Base-by-base conservation (phyloP, 2,329 filamentous ascomycete species). In the Aphanocladium album region DNA sequence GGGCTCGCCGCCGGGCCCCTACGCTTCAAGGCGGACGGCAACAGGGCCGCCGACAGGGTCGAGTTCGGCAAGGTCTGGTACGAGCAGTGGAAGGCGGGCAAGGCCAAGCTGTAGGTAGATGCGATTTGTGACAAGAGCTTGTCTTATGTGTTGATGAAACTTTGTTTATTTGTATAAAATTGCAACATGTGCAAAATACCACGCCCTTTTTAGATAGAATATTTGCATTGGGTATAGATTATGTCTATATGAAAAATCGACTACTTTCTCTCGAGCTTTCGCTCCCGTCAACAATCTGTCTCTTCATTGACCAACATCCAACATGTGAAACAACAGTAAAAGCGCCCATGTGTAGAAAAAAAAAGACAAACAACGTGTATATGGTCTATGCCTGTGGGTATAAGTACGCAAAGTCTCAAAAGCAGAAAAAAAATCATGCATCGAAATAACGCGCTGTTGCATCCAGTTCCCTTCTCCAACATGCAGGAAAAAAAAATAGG, bases 1-100 rank as follows among this genome's bases (percentile, higher is more conserved):
- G 83, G 71, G 0, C 65, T 89, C 0, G 89, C 88, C 1, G 25
- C 65, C n/a, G n/a, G n/a, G n/a, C n/a, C n/a, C n/a, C n/a, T n/a
- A n/a, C n/a, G n/a, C n/a, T 75, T 95, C 70, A 93, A 92, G 79
- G 77, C 80, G 63, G 90, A 93, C 75, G 88, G 93, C 84, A 91
- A 88, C 72, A 79, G 69, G 53, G 79, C 78, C 62, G 71, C 72
- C 3, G 76, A 76, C 65, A 73, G 78, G 57, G 69, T 72, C 67
- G 77, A 76, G 68, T 79, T 75, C 63, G 74, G 74, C 49, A 74
- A 70, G 68, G 74, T 76, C 65, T 80, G 84, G 57, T 76, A 78
- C 62, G 75, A 79, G 65, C 80, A 81, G 74, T 80, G 80, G 74
- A 68, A 75, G 52, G 74, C 74, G 60, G 67, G 57, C 53, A 68